These are phyloP conservation scores for Melocanna baccifera DNA, from an alignment of 176 grass and related monocot species.

Conservation along the genomic window DNA sequence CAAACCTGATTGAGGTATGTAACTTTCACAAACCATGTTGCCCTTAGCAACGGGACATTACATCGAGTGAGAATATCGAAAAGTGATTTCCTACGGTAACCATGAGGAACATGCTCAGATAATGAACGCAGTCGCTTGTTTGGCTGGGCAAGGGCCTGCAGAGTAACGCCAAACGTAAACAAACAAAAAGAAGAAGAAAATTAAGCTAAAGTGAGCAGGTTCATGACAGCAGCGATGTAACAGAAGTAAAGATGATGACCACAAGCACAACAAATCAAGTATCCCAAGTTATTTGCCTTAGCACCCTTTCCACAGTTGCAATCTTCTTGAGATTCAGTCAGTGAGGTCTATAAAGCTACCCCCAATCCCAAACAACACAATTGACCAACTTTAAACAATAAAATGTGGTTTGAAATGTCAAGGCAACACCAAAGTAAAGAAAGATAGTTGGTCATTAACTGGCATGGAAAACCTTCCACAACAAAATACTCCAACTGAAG, in stretches of 20 bases:
- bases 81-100: slow-evolving; percentile 94
- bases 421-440: neutral
- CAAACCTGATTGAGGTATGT: slow-evolving; percentile 99
- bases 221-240: neutral
- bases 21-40: slow-evolving; percentile 99
- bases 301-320: neutral
- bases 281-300: neutral
- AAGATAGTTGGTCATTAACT: neutral
- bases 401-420: neutral
- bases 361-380: slow-evolving; percentile 11
- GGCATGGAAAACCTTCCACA: neutral
- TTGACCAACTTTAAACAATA: neutral
- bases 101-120: slow-evolving; percentile 92
- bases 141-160: slow-evolving; percentile 83
- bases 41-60: slow-evolving; percentile 87
- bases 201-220: neutral
- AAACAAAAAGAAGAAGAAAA: slow-evolving; percentile 18
- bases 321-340: slow-evolving; percentile 16
- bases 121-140: slow-evolving; percentile 69
- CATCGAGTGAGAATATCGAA: slow-evolving; percentile 90
- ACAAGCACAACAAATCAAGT: slow-evolving; percentile 13
- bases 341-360: neutral
- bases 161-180: neutral
- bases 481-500: slow-evolving; percentile 7
- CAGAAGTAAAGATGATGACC: neutral